A percentile compares a stretch with the other conserved stretches of the same genome.
phyloP scores from a whole-genome alignment of 2,329 filamentous ascomycete species.

The Cercospora sp. region DNA sequence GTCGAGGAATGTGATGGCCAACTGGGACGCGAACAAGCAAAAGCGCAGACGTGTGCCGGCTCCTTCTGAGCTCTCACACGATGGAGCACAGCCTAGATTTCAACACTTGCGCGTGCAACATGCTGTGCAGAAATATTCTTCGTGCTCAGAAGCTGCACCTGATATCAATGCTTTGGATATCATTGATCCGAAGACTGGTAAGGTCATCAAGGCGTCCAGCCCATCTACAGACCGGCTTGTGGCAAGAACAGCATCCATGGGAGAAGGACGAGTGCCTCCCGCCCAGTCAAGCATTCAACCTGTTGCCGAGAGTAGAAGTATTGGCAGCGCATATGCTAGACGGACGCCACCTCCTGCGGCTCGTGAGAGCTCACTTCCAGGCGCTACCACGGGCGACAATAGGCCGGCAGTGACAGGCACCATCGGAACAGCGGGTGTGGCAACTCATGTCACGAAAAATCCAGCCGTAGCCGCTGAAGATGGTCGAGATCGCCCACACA shows the following conservation, averaged over 20 bases:
- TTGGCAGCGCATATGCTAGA: slow-evolving; percentile 18
- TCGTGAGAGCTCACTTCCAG: neutral
- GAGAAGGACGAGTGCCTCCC: neutral
- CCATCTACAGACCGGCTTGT: neutral
- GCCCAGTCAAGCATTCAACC: neutral
- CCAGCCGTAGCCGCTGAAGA: neutral
- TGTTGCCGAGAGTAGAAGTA: neutral
- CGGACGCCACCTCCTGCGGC: slow-evolving; percentile 16
- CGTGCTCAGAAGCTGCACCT: slow-evolving; percentile 33
- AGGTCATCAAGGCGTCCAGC: slow-evolving; percentile 5
- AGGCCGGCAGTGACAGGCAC: neutral
- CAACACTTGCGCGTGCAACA: slow-evolving; percentile 29
- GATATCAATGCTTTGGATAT: slow-evolving; percentile 32
- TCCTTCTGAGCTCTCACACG: slow-evolving; percentile 23
- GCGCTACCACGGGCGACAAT: neutral
- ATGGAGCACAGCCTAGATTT: slow-evolving; percentile 23
- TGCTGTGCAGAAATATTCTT: slow-evolving; percentile 29
- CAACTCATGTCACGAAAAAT: neutral
- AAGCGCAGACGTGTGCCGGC: slow-evolving; percentile 28
- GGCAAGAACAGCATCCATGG: neutral
- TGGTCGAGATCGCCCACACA: neutral
- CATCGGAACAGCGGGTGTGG: neutral
- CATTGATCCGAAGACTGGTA: slow-evolving; percentile 37
- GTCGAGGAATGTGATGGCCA: slow-evolving; percentile 21
- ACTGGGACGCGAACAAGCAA: slow-evolving; percentile 20